Conservation (phyloP, 129 eudicot genomes). For the Escallonia rubra region DNA sequence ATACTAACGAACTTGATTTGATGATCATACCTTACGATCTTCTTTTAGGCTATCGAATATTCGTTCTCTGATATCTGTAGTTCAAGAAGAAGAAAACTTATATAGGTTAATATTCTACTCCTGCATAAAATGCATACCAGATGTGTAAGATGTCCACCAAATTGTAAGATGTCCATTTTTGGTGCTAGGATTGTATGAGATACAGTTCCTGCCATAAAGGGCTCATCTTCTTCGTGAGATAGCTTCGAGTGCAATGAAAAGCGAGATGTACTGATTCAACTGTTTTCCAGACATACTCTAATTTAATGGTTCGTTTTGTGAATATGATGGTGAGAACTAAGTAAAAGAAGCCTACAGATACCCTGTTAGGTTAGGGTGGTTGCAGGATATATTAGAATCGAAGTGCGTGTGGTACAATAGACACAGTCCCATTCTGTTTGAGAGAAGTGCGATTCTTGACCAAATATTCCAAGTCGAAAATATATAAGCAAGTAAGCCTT, state of each 20-base stretch:
- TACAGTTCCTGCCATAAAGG: too few relatives aligned
- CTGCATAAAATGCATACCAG: too few relatives aligned
- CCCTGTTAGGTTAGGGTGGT: not conserved
- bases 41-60: conserved; percentile 47
- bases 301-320: not conserved
- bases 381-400: not conserved
- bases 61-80: conserved; percentile 52
- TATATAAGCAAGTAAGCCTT: too few relatives aligned
- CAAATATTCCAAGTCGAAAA: not conserved
- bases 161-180: too few relatives aligned
- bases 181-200: too few relatives aligned
- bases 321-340: not conserved
- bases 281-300: not conserved
- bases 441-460: not conserved
- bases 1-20: not conserved
- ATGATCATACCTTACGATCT: conserved; percentile 49
- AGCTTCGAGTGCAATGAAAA: not conserved
- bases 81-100: conserved; percentile 15
- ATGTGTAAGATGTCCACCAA: too few relatives aligned
- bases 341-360: not conserved
- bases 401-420: too few relatives aligned
- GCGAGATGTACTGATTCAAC: not conserved
- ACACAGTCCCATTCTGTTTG: not conserved
- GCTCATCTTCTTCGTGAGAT: not conserved
- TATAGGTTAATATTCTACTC: not conserved